phyloP scores from a whole-genome alignment of 495 filamentous ascomycete species.

The Neohortaea acidophila region DNA sequence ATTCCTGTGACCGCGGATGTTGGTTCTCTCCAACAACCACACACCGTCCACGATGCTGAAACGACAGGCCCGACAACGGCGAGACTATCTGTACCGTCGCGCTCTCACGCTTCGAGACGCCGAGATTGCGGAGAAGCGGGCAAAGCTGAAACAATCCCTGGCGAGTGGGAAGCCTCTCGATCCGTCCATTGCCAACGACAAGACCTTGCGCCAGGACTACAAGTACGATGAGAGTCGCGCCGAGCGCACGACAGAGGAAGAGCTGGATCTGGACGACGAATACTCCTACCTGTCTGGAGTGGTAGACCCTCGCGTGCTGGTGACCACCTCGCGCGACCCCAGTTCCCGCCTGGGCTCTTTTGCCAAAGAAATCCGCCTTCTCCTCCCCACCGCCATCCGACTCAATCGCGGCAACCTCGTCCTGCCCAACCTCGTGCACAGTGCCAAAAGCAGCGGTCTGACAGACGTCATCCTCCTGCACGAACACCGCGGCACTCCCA shows the following conservation, averaged over 20 bases:
- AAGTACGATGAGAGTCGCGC: conserved; percentile 75
- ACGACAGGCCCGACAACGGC: conserved; percentile 66
- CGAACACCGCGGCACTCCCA: conserved; percentile 87
- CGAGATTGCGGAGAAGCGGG: conserved; percentile 78
- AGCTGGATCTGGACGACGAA: conserved; percentile 87
- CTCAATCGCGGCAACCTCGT: conserved; percentile 85
- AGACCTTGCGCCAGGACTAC: conserved; percentile 68
- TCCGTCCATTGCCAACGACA: conserved; percentile 78
- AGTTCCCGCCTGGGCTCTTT: conserved; percentile 73
- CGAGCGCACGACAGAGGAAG: conserved; percentile 43
- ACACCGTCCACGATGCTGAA: conserved; percentile 21
- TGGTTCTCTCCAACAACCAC: conserved; percentile 1
- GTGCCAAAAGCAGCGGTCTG: conserved; percentile 60
- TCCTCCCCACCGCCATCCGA: conserved; percentile 80
- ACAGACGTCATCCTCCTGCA: conserved; percentile 80
- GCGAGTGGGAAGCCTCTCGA: conserved; percentile 77
- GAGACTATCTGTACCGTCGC: conserved; percentile 86
- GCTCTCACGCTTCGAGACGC: conserved; percentile 73
- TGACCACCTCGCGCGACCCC: conserved; percentile 81
- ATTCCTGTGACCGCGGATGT: too few relatives aligned
- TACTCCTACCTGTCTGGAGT: conserved; percentile 74
- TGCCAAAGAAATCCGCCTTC: conserved; percentile 85
- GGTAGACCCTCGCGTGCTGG: conserved; percentile 72
- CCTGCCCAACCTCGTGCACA: conserved; percentile 65
- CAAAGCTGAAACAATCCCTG: conserved; percentile 69